Percentiles rank a stretch among this genome's conserved stretches.
Evolutionary conservation across 345 rosid species (phyloP).

Genomic region (Firmiana major): DNA sequence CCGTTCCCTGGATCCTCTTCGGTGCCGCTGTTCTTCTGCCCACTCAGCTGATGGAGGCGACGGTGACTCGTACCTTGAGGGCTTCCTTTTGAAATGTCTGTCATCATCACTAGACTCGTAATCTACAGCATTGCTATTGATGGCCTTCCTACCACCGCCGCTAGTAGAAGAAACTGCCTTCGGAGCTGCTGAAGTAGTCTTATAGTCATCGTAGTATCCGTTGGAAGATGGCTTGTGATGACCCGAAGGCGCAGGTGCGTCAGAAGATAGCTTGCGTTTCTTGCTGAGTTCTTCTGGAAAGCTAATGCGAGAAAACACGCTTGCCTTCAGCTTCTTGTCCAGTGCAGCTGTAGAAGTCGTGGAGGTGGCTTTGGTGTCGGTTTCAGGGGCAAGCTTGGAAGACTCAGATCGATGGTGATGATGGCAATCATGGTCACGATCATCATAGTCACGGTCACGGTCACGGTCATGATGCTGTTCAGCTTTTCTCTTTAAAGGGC

Average conservation of each 20-base stretch:
- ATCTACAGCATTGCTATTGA: slow-evolving; percentile 36
- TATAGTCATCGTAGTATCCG: slow-evolving; percentile 42
- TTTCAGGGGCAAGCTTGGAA: slow-evolving; percentile 26
- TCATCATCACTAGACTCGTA: slow-evolving; percentile 90
- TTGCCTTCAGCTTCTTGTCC: slow-evolving; percentile 48
- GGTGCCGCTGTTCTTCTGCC: slow-evolving; percentile 41
- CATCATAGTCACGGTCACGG: slow-evolving; percentile 32
- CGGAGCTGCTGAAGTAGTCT: slow-evolving; percentile 30
- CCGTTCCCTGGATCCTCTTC: slow-evolving; percentile 35
- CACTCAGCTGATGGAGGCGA: slow-evolving; percentile 41
- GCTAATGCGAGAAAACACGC: slow-evolving; percentile 95
- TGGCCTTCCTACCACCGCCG: slow-evolving; percentile 28
- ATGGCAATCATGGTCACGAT: slow-evolving; percentile 28
- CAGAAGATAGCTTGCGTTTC: slow-evolving; percentile 58
- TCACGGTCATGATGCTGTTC: slow-evolving; percentile 40
- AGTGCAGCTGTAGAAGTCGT: slow-evolving; percentile 26
- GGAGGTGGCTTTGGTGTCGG: slow-evolving; percentile 22
- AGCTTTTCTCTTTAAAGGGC: slow-evolving; percentile 60
- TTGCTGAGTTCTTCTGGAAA: slow-evolving; percentile 64
- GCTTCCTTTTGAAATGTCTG: slow-evolving; percentile 91
- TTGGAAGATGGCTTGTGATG: slow-evolving; percentile 44
- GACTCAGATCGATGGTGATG: slow-evolving; percentile 43
- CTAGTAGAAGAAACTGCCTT: slow-evolving; percentile 27
- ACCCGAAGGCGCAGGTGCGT: slow-evolving; percentile 18
- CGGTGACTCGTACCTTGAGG: slow-evolving; percentile 71